Evolutionary conservation across 2,329 filamentous ascomycete species (phyloP), one percentile per base, ranked within the genome.

Genomic region (Raffaelea ambrosiae): DNA sequence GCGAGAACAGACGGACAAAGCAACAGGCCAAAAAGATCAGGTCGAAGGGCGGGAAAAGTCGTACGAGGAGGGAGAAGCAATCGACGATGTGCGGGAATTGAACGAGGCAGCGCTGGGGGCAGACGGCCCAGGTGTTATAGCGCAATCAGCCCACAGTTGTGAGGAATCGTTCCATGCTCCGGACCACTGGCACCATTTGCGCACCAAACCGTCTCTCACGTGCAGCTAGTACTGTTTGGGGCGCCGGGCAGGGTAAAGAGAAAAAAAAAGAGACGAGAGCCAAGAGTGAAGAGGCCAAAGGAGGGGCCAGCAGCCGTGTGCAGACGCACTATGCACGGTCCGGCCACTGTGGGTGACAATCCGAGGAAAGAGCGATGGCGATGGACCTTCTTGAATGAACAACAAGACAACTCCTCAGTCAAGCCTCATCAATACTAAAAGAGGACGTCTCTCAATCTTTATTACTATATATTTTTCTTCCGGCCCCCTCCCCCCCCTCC

Each of bases 111-210:
- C 22, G 36, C 18, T 40, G 36, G 40, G 44, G 43, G 46, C 33
- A 35, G n/a, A 44, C 26, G n/a, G 9, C 20, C 40, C 43, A 48
- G 41, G 44, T 48, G 47, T 44, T 51, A 49, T 44, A 51, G 49
- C 46, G 36, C 21, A 19, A 54, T 55, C 54, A 55, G 54, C 49
- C 54, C 54, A 55, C 49, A 40, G 48, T 41, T 29, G 36, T 33
- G 44, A 44, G 26, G 47, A 52, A 55, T 55, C 53, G 53, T 54
- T 46, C 53, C 52, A 55, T 48, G 31, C 40, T 38, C 40, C 33
- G 41, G 13, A 29, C 26, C 26, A 29, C 13, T 29, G 7, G 26
- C 26, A 29, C 23, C 48, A 38, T 22, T 23, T 22, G 23, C 44
- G 40, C 42, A 42, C 38, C 26, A 19, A 10, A 16, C 16, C 11